These are phyloP conservation scores for Blastomyces gilchristii DNA, from an alignment of 2,329 filamentous ascomycete genomes.

Conservation along the genomic window DNA sequence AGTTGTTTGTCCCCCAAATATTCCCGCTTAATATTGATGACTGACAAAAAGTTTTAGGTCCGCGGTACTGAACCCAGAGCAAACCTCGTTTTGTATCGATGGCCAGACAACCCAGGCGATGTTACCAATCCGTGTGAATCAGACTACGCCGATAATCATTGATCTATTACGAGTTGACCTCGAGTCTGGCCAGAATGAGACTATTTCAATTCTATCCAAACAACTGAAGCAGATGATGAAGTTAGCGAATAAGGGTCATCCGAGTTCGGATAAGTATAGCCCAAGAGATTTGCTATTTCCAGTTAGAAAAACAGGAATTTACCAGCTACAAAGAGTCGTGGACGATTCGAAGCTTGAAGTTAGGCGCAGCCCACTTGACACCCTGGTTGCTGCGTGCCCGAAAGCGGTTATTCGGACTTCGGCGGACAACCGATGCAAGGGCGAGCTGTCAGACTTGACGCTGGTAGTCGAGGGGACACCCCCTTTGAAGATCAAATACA, in stretches of 20 bases:
- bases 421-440: constrained; percentile 61
- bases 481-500: constrained; percentile 86
- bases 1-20: constrained; percentile 18
- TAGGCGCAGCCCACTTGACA: constrained; percentile 62
- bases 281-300: constrained; percentile 61
- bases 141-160: constrained; percentile 77
- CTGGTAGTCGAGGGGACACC: constrained; percentile 81
- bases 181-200: constrained; percentile 68
- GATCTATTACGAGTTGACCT: constrained; percentile 83
- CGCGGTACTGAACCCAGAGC: constrained; percentile 74
- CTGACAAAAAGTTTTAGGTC: constrained; percentile 45
- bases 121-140: constrained; percentile 85
- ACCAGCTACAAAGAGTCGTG: constrained; percentile 71
- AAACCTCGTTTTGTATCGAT: constrained; percentile 71
- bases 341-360: constrained; percentile 94
- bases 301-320: constrained; percentile 79
- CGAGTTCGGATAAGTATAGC: constrained; percentile 39
- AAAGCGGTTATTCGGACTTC: constrained; percentile 61
- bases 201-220: constrained; percentile 60
- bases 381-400: constrained; percentile 78
- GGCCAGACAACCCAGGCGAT: constrained; percentile 49
- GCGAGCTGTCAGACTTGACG: constrained; percentile 75
- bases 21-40: not conserved
- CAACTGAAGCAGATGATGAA: constrained; percentile 68
- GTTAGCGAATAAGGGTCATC: constrained; percentile 51